Percentiles rank a stretch among this genome's conserved stretches.
Evolutionary conservation across 306 rosid species (phyloP).

Genomic region (Geum urbanum): DNA sequence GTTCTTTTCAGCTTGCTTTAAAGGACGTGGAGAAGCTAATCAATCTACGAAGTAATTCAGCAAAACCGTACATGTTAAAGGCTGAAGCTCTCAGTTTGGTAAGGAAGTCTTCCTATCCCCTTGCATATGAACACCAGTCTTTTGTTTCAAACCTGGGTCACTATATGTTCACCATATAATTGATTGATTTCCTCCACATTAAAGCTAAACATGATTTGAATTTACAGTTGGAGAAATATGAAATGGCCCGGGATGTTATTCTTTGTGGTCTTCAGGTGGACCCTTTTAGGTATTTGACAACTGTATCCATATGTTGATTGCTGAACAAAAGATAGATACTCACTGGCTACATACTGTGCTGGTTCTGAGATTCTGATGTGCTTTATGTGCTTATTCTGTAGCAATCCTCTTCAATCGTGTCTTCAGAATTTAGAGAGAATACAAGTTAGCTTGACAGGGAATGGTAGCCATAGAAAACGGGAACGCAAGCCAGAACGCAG

Average conservation of each 20-base stretch:
- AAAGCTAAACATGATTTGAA: slow-evolving; percentile 20
- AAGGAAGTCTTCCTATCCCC: neutral
- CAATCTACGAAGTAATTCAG: slow-evolving; percentile 45
- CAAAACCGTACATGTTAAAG: slow-evolving; percentile 69
- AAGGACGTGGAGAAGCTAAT: slow-evolving; percentile 87
- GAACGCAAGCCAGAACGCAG: slow-evolving; percentile 69
- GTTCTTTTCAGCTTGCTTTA: slow-evolving; percentile 71
- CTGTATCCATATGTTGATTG: slow-evolving; percentile 16
- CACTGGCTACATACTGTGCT: slow-evolving; percentile 23
- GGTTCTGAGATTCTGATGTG: slow-evolving; percentile 16
- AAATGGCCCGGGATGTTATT: slow-evolving; percentile 71
- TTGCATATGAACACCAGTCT: too few species aligned
- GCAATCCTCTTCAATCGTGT: slow-evolving; percentile 59
- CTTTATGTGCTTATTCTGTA: slow-evolving; percentile 45
- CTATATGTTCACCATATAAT: neutral
- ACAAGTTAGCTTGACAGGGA: slow-evolving; percentile 36
- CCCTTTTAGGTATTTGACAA: slow-evolving; percentile 60
- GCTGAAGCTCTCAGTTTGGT: slow-evolving; percentile 73
- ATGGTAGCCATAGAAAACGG: slow-evolving; percentile 44
- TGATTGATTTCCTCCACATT: neutral
- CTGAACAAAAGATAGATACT: slow-evolving; percentile 4
- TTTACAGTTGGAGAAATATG: slow-evolving; percentile 87
- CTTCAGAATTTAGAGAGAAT: slow-evolving; percentile 64
- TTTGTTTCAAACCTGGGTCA: neutral
- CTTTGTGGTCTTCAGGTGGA: slow-evolving; percentile 89